Conservation (phyloP, 2,329 filamentous ascomycete species). For the Leptodontidium sp. region DNA sequence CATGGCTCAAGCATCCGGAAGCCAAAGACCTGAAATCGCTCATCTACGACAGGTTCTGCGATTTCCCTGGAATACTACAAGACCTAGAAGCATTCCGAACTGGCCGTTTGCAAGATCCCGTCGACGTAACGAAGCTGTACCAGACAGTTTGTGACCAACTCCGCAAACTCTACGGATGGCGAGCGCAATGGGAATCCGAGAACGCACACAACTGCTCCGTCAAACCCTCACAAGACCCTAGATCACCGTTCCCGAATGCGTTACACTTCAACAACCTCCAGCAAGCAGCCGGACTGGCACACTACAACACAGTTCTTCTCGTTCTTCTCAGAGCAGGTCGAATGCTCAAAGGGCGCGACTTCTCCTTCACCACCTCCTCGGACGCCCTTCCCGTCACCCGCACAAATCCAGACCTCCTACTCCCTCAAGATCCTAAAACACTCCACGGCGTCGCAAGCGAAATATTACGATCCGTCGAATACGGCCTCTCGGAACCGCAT, state of each 20-base stretch:
- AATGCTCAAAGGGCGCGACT: neutral
- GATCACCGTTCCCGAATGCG: conserved; percentile 22
- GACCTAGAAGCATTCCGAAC: conserved; percentile 30
- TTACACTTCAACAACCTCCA: conserved; percentile 25
- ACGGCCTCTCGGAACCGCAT: conserved; percentile 23
- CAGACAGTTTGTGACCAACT: neutral
- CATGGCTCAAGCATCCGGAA: conserved; percentile 31
- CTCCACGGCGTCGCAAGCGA: conserved; percentile 29
- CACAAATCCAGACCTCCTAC: conserved; percentile 28
- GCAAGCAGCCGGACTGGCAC: conserved; percentile 23
- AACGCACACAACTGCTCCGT: conserved; percentile 25
- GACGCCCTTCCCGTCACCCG: conserved; percentile 14
- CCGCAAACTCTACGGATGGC: conserved; percentile 5
- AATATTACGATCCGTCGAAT: conserved; percentile 26
- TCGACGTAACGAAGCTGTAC: neutral
- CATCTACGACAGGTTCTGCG: conserved; percentile 23
- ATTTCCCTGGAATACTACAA: conserved; percentile 27
- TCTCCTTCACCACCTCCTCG: conserved; percentile 5
- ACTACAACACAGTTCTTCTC: conserved; percentile 29
- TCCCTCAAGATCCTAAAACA: conserved; percentile 32
- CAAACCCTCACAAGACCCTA: conserved; percentile 18
- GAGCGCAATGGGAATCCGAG: conserved; percentile 20
- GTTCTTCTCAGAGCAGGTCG: conserved; percentile 24
- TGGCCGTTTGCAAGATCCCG: neutral
- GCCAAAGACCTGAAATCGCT: conserved; percentile 23